phyloP scores from a whole-genome alignment of 2,329 filamentous ascomycete species.

The Phialophora tarda region DNA sequence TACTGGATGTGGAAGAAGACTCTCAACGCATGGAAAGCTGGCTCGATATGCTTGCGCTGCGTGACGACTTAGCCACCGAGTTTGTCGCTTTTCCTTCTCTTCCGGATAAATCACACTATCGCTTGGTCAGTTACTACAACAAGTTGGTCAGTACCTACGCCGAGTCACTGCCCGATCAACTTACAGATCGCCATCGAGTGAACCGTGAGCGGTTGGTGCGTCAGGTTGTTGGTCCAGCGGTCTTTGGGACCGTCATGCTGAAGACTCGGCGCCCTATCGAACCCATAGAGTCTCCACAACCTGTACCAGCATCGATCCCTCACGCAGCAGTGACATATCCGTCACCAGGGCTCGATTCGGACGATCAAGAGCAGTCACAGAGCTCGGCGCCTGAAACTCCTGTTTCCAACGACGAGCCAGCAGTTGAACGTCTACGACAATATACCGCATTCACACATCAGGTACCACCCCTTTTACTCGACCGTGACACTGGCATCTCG shows the following conservation, averaged over 20 bases:
- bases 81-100: neutral
- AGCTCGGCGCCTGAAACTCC: conserved; percentile 8
- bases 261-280: neutral
- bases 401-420: conserved; percentile 14
- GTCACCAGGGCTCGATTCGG: conserved; percentile 13
- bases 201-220: conserved; percentile 35
- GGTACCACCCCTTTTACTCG: conserved; percentile 16
- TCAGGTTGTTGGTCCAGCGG: conserved; percentile 23
- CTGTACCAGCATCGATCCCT: neutral
- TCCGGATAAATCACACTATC: neutral
- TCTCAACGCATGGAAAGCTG: conserved; percentile 13
- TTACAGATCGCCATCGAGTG: conserved; percentile 34
- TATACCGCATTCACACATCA: conserved; percentile 21
- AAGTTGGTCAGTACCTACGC: conserved; percentile 18
- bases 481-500: conserved; percentile 15
- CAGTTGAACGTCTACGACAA: conserved; percentile 23
- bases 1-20: conserved; percentile 27
- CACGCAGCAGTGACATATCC: conserved; percentile 6
- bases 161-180: conserved; percentile 19
- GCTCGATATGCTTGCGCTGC: conserved; percentile 10
- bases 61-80: conserved; percentile 5
- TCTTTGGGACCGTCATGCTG: conserved; percentile 23
- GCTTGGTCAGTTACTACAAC: conserved; percentile 24
- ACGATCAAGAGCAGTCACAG: conserved; percentile 9
- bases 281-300: conserved; percentile 3